Evolutionary conservation across 2,329 filamentous ascomycete species (phyloP).

Genomic region (Phaeosphaeriaceae sp.): DNA sequence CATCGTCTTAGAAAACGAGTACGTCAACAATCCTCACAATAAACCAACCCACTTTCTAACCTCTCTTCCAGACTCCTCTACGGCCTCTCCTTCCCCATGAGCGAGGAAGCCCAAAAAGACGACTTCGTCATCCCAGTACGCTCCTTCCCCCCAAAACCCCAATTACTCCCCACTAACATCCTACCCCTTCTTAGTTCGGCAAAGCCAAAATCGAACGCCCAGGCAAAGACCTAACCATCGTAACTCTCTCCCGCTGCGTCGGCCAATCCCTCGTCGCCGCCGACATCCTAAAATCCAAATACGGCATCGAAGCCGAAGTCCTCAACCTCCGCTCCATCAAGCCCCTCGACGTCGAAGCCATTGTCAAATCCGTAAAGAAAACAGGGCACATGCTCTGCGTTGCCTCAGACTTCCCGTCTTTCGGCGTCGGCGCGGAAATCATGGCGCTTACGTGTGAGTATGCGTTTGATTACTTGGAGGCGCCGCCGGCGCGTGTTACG

Average conservation of each 20-base stretch:
- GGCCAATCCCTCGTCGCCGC: constrained; percentile 89
- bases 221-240: constrained; percentile 95
- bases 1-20: constrained; percentile 67
- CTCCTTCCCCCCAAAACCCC: neutral
- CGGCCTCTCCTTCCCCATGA: constrained; percentile 95
- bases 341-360: constrained; percentile 92
- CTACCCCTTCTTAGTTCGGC: constrained; percentile 68
- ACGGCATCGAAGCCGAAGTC: constrained; percentile 93
- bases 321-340: constrained; percentile 98
- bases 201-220: constrained; percentile 99
- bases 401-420: constrained; percentile 95
- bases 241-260: constrained; percentile 92
- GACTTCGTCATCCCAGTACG: constrained; percentile 87
- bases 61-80: constrained; percentile 70
- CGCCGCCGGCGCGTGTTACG: constrained; percentile 90
- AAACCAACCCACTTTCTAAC: too few relatives aligned
- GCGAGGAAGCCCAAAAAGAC: constrained; percentile 90
- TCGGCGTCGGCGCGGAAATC: constrained; percentile 90
- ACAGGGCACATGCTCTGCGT: constrained; percentile 89
- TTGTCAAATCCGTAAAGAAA: constrained; percentile 98
- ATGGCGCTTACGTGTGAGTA: constrained; percentile 97
- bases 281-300: constrained; percentile 92
- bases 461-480: constrained; percentile 95
- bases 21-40: constrained; percentile 14
- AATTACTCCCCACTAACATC: constrained; percentile 23